Percentiles rank a stretch among this genome's conserved stretches.
These are phyloP conservation scores for Phytophthora hybrid DNA, from an alignment of 352 stramenopile species.

Conservation along the genomic window DNA sequence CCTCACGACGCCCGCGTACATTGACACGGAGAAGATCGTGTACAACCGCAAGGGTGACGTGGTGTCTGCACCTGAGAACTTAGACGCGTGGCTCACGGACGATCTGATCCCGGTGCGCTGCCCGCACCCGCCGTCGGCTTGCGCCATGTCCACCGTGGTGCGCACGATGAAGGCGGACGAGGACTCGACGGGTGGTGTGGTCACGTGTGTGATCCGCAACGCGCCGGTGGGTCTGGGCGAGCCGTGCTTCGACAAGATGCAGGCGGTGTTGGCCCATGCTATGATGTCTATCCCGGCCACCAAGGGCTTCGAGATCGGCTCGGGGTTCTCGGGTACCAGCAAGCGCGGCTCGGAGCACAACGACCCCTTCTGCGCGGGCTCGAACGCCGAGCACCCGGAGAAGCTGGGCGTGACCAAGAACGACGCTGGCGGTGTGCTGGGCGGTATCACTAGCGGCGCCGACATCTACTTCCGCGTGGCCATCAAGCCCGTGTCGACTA, in stretches of 20 bases:
- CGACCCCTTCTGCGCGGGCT: conserved; percentile 94
- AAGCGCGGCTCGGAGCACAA: conserved; percentile 98
- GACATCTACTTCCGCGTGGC: conserved; percentile 98
- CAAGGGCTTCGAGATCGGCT: conserved; percentile 99
- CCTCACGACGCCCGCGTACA: conserved; percentile 83
- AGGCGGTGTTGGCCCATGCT: conserved; percentile 98
- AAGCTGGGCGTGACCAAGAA: conserved; percentile 88
- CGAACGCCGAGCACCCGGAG: conserved; percentile 51
- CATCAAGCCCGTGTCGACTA: conserved; percentile 99
- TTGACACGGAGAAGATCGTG: conserved; percentile 94
- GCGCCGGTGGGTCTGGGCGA: conserved; percentile 97
- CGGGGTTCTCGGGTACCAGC: conserved; percentile 95
- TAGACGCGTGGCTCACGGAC: conserved; percentile 78
- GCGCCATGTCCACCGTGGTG: conserved; percentile 96
- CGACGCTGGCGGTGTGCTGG: conserved; percentile 95
- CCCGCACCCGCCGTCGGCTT: conserved; percentile 92
- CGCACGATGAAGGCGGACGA: conserved; percentile 91
- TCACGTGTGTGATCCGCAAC: conserved; percentile 97
- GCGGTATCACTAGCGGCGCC: conserved; percentile 98
- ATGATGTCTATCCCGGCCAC: conserved; percentile 99
- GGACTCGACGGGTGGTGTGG: conserved; percentile 95
- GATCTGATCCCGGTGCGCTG: conserved; percentile 94
- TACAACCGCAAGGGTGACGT: conserved; percentile 87
- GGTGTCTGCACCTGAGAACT: conserved; percentile 59
- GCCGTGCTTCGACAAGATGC: conserved; percentile 99